Conservation (phyloP, 2,329 filamentous ascomycete species). For the Purpureocillium lavendulum region DNA sequence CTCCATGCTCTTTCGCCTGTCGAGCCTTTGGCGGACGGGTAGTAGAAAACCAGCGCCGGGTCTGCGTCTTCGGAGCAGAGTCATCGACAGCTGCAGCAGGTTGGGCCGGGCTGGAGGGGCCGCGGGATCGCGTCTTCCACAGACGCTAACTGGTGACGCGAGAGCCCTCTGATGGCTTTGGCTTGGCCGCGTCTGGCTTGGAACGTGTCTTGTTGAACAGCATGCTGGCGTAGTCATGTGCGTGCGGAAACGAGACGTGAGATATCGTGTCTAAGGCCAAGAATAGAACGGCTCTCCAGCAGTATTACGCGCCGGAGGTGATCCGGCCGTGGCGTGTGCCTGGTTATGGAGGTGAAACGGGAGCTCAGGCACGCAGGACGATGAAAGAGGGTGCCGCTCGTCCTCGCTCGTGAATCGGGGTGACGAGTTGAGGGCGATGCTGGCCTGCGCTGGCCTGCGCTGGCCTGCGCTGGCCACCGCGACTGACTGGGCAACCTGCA, state of each 20-base stretch:
- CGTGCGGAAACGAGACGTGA: not conserved
- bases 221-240: constrained; percentile 11
- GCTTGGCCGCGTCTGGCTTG: constrained; percentile 5
- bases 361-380: too few species aligned
- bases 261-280: constrained; percentile 2
- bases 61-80: constrained; percentile 1
- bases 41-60: constrained; percentile 12
- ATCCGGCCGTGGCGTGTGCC: too few species aligned
- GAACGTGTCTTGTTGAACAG: constrained; percentile 12
- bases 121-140: constrained; percentile 15
- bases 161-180: constrained; percentile 3
- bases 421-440: too few species aligned
- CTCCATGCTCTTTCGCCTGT: not conserved
- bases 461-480: too few species aligned
- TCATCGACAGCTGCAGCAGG: constrained; percentile 1
- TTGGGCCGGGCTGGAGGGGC: constrained; percentile 1
- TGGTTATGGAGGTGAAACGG: too few species aligned
- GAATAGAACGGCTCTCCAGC: not conserved
- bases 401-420: too few species aligned
- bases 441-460: too few species aligned
- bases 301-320: not conserved
- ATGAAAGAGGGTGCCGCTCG: too few species aligned
- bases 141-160: constrained; percentile 16
- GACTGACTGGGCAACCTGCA: too few species aligned
- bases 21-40: constrained; percentile 6